These are phyloP conservation scores for Globisporangium rhizosaccharum DNA, from an alignment of 352 stramenopile species.

Conservation along the genomic window DNA sequence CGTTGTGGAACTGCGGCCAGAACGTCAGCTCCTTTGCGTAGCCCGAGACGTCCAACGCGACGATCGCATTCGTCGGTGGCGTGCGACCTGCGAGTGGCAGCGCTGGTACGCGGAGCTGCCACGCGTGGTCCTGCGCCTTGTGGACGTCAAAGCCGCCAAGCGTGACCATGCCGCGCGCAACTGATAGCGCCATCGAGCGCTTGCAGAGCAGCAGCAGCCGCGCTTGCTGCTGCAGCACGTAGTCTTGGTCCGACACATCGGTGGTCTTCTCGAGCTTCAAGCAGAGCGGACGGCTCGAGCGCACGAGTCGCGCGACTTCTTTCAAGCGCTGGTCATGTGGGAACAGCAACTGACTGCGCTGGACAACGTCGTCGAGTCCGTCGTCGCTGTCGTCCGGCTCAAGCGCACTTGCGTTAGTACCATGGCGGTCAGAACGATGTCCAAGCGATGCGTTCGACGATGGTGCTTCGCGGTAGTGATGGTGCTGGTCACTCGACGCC, in stretches of 20 bases:
- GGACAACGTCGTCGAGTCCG: slow-evolving; percentile 59
- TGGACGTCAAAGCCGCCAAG: slow-evolving; percentile 85
- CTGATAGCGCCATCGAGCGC: slow-evolving; percentile 88
- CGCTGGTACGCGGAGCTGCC: slow-evolving; percentile 86
- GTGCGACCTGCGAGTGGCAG: slow-evolving; percentile 92
- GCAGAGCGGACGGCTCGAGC: slow-evolving; percentile 65
- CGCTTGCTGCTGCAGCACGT: slow-evolving; percentile 88
- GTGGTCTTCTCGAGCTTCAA: slow-evolving; percentile 64
- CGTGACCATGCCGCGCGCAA: slow-evolving; percentile 96
- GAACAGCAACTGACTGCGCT: slow-evolving; percentile 54
- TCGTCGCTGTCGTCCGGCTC: slow-evolving; percentile 19
- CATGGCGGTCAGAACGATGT: background rate
- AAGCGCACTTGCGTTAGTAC: background rate
- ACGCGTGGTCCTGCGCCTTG: slow-evolving; percentile 69
- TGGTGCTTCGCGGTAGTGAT: background rate
- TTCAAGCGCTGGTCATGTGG: slow-evolving; percentile 72
- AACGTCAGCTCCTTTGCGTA: slow-evolving; percentile 89
- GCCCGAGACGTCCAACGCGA: slow-evolving; percentile 90
- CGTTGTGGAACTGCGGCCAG: slow-evolving; percentile 99
- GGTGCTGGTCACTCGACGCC: background rate
- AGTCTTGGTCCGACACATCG: slow-evolving; percentile 68
- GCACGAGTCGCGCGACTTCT: slow-evolving; percentile 73
- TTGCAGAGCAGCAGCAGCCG: slow-evolving; percentile 93
- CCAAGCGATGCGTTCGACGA: no score
- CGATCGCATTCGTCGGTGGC: slow-evolving; percentile 90